Evolutionary conservation across 1,284 basidiomycete species (phyloP).

Genomic region (Sparassis latifolia): DNA sequence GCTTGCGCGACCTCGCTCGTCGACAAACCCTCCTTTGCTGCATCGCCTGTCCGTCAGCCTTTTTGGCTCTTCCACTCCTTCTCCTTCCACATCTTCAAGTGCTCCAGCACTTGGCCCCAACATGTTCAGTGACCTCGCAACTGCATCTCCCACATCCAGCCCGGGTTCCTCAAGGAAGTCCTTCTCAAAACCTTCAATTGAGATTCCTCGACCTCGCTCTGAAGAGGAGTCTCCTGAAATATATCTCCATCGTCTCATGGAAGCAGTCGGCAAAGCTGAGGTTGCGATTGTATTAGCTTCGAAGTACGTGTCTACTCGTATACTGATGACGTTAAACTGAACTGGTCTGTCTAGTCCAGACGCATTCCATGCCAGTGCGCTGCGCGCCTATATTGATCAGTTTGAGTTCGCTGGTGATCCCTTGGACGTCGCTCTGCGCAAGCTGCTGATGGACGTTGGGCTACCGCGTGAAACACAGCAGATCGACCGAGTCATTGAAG

Average conservation of each 20-base stretch:
- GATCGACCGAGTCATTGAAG: constrained; percentile 96
- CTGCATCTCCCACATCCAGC: constrained; percentile 28
- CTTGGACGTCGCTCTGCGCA: constrained; percentile 88
- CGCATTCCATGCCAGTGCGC: constrained; percentile 63
- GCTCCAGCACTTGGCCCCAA: constrained; percentile 21
- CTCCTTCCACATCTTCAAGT: constrained; percentile 28
- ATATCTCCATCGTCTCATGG: constrained; percentile 61
- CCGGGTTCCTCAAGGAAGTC: constrained; percentile 41
- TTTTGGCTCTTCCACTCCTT: constrained; percentile 46
- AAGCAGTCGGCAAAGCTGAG: constrained; percentile 68
- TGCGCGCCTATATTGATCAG: constrained; percentile 66
- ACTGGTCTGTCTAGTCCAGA: constrained; percentile 48
- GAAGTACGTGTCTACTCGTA: constrained; percentile 43
- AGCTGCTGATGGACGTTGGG: constrained; percentile 86
- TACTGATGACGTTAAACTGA: background rate
- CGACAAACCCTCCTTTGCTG: constrained; percentile 65
- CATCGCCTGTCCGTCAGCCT: constrained; percentile 67
- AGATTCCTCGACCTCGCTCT: constrained; percentile 44
- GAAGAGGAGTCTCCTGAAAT: constrained; percentile 63
- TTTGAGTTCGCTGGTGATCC: constrained; percentile 84
- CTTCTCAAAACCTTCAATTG: constrained; percentile 34
- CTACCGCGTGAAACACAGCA: constrained; percentile 96
- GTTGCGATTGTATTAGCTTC: constrained; percentile 74
- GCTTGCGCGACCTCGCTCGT: constrained; percentile 42
- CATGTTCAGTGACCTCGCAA: constrained; percentile 9